Evolutionary conservation across 208 protist species (phyloP).

Genomic region (Jaenimonas drosophilae): DNA sequence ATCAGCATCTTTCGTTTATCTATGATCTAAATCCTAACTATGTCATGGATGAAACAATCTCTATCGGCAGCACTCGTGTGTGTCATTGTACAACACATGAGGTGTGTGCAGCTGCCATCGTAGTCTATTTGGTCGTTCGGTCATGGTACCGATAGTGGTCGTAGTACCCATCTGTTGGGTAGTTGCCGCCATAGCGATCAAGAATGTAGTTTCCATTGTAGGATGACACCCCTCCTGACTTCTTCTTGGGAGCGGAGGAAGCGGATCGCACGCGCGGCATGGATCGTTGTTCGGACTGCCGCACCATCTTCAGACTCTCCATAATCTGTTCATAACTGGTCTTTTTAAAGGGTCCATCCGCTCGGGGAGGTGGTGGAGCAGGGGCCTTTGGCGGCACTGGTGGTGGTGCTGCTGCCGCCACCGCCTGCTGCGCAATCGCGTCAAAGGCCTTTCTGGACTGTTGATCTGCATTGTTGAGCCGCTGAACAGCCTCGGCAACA

Average conservation of each 20-base stretch:
- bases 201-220: constrained; percentile 50
- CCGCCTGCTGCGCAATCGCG: constrained; percentile 3
- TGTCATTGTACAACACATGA: too few relatives aligned
- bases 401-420: neutral
- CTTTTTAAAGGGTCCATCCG: constrained; percentile 5
- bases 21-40: too few relatives aligned
- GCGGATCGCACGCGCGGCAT: neutral
- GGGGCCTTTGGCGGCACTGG: neutral
- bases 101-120: too few relatives aligned
- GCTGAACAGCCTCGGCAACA: constrained; percentile 35
- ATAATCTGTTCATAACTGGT: constrained; percentile 24
- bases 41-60: too few relatives aligned
- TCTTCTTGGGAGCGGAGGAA: neutral
- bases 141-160: constrained; percentile 59
- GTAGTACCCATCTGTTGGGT: constrained; percentile 47
- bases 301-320: constrained; percentile 4
- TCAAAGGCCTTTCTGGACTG: constrained; percentile 24
- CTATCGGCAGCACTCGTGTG: too few relatives aligned
- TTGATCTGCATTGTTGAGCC: constrained; percentile 39
- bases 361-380: neutral
- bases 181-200: constrained; percentile 55
- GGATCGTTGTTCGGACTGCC: neutral
- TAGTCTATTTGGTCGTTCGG: constrained; percentile 13
- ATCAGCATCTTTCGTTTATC: too few relatives aligned
- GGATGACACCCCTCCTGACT: too few relatives aligned